Evolutionary conservation across 2,329 filamentous ascomycete species (phyloP), one percentile per base, ranked within the genome.

Genomic region (Neofusicoccum umdonicola): DNA sequence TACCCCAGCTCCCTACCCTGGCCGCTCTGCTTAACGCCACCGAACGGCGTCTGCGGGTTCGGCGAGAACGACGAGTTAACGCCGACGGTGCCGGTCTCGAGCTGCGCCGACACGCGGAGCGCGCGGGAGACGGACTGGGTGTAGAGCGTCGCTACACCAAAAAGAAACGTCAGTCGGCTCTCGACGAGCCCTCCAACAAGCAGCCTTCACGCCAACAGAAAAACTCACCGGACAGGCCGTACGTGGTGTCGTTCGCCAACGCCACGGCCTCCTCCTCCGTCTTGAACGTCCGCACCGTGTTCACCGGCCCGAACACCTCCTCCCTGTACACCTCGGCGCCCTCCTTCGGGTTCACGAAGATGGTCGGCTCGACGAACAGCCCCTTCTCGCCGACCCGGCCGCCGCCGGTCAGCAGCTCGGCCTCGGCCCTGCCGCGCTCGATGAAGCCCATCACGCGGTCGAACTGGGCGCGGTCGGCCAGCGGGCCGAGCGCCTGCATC

Each of bases 381-480:
- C 73, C 74, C n/a, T 71, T 71, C 48, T 71, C 69, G 27, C 71
- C 74, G 60, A 71, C 70, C 13, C 72, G 69, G 27, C 73, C 69
- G 37, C 76, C 76, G 6, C 76, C 76, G 1, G 76, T 70, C 13
- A 74, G 69, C 1, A 78, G 69, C 22, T 74, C 74, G 35, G 72
- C 70, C 7, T 71, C 70, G 57, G 71, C 60, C 60, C 73, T 71
- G 0, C 73, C 74, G 4, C 69, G 68, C 68, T 77, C 73, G 62
- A 77, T 74, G 67, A 74, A 77, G 35, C 71, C 74, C 62, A 71
- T 68, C 7, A 77, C 75, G 19, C 72, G 71, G 19, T 77, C 69
- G 69, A 75, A 75, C 45, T 78, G 73, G 6, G 70, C 68, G 42
- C 73, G 69, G 60, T 77, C 74, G 15, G 72, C 74, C 1, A 77